Percentiles rank a stretch among this genome's conserved stretches.
These are phyloP conservation scores for Hericium erinaceus DNA, from an alignment of 768 basidiomycete genomes.

Conservation along the genomic window DNA sequence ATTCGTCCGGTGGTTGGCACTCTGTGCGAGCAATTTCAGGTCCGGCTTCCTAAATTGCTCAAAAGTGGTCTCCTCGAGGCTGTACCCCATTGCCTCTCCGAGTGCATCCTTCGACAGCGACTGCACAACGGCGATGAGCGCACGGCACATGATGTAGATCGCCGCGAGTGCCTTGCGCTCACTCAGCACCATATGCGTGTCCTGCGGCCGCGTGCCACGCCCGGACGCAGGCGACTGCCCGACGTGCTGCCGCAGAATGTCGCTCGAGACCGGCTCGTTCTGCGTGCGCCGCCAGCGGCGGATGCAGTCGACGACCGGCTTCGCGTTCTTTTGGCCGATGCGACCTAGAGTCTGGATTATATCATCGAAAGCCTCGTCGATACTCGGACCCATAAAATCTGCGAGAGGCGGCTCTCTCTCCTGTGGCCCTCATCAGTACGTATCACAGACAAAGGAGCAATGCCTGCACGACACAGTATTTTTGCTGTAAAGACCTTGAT, in stretches of 20 bases:
- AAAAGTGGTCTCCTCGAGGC: slow-evolving; percentile 82
- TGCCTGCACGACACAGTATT: no score
- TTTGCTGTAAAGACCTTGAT: not conserved
- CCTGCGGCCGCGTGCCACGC: slow-evolving; percentile 31
- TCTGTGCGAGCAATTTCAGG: slow-evolving; percentile 52
- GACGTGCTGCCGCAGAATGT: slow-evolving; percentile 43
- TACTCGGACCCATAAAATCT: slow-evolving; percentile 57
- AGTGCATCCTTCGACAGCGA: slow-evolving; percentile 68
- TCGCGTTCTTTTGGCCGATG: slow-evolving; percentile 77
- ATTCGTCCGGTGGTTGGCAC: slow-evolving; percentile 71
- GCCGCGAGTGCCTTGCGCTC: slow-evolving; percentile 77
- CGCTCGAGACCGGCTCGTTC: slow-evolving; percentile 43
- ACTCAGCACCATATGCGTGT: slow-evolving; percentile 42
- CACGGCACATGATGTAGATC: slow-evolving; percentile 85
- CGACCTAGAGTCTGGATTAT: slow-evolving; percentile 76
- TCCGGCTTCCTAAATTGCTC: slow-evolving; percentile 73
- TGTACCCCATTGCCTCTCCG: slow-evolving; percentile 68
- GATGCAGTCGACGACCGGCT: slow-evolving; percentile 78
- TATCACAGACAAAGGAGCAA: no score
- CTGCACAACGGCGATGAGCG: slow-evolving; percentile 69
- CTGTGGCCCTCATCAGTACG: slow-evolving; percentile 25
- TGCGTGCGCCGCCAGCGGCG: slow-evolving; percentile 82
- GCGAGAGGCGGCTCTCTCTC: slow-evolving; percentile 62
- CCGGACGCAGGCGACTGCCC: slow-evolving; percentile 25
- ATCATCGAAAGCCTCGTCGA: slow-evolving; percentile 78